phyloP scores from a whole-genome alignment of 306 rosid genomes.

The Vigna mungo region DNA sequence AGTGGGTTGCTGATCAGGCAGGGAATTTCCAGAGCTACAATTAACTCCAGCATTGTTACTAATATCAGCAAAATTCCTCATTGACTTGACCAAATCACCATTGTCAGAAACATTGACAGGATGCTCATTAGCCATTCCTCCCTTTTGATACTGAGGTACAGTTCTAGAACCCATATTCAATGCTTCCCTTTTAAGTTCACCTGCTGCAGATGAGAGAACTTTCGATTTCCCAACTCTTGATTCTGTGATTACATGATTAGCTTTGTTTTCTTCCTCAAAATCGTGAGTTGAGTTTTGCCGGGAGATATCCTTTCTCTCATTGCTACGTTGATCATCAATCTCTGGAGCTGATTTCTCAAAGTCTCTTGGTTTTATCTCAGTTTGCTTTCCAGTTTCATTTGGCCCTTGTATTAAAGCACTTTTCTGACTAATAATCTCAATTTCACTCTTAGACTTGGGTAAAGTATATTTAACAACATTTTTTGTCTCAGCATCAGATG shows the following conservation, averaged over 20 bases:
- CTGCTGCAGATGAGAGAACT: slow-evolving; percentile 43
- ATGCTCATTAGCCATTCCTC: slow-evolving; percentile 48
- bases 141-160: slow-evolving; percentile 50
- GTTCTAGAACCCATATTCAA: slow-evolving; percentile 43
- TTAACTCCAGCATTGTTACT: slow-evolving; percentile 43
- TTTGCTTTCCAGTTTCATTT: slow-evolving; percentile 53
- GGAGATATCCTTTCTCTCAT: slow-evolving; percentile 46
- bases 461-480: slow-evolving; percentile 44
- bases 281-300: slow-evolving; percentile 50
- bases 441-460: slow-evolving; percentile 50
- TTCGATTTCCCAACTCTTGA: slow-evolving; percentile 54
- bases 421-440: slow-evolving; percentile 38
- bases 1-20: slow-evolving; percentile 50
- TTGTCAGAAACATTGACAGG: slow-evolving; percentile 43
- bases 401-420: slow-evolving; percentile 48
- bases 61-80: slow-evolving; percentile 47
- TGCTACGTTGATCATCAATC: slow-evolving; percentile 44
- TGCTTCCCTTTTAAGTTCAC: slow-evolving; percentile 49
- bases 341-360: slow-evolving; percentile 53
- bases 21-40: slow-evolving; percentile 44
- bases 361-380: slow-evolving; percentile 48
- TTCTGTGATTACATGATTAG: slow-evolving; percentile 42
- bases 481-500: slow-evolving; percentile 44
- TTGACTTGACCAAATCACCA: slow-evolving; percentile 50
- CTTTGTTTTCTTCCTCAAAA: slow-evolving; percentile 50